Percentiles rank a stretch among this genome's conserved stretches.
Conservation (phyloP, 768 basidiomycete species). For the Tricholoma matsutake region DNA sequence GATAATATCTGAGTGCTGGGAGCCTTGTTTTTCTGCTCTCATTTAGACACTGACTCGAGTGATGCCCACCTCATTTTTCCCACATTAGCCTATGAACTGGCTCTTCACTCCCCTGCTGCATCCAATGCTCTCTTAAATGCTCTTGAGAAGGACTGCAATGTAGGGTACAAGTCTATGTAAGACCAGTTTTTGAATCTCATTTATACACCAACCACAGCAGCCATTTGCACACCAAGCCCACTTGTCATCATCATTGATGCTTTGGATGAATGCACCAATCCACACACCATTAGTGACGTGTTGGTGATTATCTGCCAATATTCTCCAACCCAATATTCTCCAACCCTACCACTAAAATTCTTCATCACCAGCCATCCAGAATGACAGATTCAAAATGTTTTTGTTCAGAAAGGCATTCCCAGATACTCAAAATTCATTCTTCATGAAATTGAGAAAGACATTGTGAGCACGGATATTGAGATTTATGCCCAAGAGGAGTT, state of each 20-base stretch:
- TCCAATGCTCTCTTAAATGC: background rate
- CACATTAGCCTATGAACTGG: background rate
- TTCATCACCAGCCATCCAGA: background rate
- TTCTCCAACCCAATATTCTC: no score
- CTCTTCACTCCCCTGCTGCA: background rate
- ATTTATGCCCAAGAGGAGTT: background rate
- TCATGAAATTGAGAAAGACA: background rate
- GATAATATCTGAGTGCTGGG: background rate
- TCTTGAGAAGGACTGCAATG: background rate
- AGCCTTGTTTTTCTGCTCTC: background rate
- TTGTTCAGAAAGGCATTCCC: background rate
- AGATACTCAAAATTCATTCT: background rate
- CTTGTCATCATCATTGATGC: background rate
- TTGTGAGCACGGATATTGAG: background rate
- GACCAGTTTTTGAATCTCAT: background rate
- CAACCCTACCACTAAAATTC: background rate
- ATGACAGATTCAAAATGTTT: background rate
- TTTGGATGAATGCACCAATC: background rate
- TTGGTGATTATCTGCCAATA: background rate
- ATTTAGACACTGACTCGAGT: background rate
- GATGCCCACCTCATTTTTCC: background rate
- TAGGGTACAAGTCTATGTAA: background rate
- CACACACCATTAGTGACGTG: background rate
- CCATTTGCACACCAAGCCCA: background rate
- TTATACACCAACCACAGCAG: background rate